A percentile compares a stretch with the other conserved stretches of the same genome.
phyloP scores from a whole-genome alignment of 2,329 filamentous ascomycete species.

The Phoma sp. region DNA sequence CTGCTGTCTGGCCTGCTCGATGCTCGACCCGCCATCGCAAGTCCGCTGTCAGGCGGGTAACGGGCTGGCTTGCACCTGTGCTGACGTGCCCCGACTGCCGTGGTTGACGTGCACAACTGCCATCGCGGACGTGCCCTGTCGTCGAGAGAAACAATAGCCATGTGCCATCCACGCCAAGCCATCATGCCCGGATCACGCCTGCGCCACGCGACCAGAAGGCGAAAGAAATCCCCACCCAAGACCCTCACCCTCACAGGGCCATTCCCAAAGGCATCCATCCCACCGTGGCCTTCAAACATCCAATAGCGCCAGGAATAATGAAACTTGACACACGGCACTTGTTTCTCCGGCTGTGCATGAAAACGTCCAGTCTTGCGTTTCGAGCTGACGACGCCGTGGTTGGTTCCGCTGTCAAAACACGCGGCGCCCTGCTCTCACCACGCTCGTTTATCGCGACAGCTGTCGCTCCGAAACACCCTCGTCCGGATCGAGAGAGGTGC shows the following conservation, averaged over 20 bases:
- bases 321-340: constrained; percentile 8
- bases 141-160: constrained; percentile 5
- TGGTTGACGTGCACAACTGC: too few species aligned
- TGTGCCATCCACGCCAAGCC: constrained; percentile 1
- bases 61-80: neutral
- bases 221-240: neutral
- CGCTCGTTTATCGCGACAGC: constrained; percentile 4
- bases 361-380: constrained; percentile 4
- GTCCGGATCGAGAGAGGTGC: constrained; percentile 1
- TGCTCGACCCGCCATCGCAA: neutral
- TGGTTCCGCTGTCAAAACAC: constrained; percentile 2
- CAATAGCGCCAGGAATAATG: constrained; percentile 16
- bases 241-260: neutral
- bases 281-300: constrained; percentile 3
- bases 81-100: too few species aligned
- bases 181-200: constrained; percentile 10
- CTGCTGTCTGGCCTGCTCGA: neutral
- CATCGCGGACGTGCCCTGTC: neutral
- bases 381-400: neutral
- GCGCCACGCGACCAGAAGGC: constrained; percentile 10
- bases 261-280: neutral
- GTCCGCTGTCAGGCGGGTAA: constrained; percentile 15
- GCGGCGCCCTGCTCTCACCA: neutral
- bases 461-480: constrained; percentile 7
- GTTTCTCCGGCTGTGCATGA: constrained; percentile 11